Base-by-base conservation (phyloP, 371 early-diverging fungal species). In the Coemansia sp. region DNA sequence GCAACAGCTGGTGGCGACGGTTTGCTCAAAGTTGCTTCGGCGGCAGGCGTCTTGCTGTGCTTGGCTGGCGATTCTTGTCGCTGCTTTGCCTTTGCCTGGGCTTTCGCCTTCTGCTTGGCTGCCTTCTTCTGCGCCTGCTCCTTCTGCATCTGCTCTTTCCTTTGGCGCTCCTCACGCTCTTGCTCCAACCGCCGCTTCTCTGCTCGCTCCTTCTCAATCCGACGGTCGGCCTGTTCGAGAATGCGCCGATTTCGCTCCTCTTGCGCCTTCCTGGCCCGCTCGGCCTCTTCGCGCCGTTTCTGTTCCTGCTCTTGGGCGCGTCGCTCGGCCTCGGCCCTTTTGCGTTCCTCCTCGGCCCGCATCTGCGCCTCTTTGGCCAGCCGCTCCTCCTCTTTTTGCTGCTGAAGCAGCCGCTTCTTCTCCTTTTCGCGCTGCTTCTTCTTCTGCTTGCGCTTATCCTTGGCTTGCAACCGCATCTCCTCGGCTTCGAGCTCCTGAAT, bases 381-480 rank as follows among this genome's bases (percentile, higher is more conserved):
- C 35, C 86, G 76, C 53, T 89, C 89, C 52, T 87, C 66, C 62
- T 90, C 90, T 48, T 70, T 73, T 60, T 83, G 80, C 32, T 78
- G 77, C 38, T 81, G 81, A 59, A 81, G 65, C 55, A 77, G 56
- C 43, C 79, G 81, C 72, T 84, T 86, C 76, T 82, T 82, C 73
- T 88, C 90, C 80, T 86, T 86, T 58, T 88, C 87, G 41, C 84
- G 84, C 62, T 83, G 84, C 64, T 75, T 79, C 50, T 81, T 81
- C 59, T 87, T 88, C 63, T 83, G 83, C 61, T 78, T 78, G 60
- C 86, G 86, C 72, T 88, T 87, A 64, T 83, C 83, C 65, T 83
- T 82, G 34, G 76, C 78, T 73, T 76, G 58, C 7, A 34, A 36
- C 39, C 71, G 57, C 60, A 82, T 85, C 20, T 82, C 79, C 71